Base-by-base conservation (phyloP, 2,329 filamentous ascomycete species). In the Apiospora sp. region DNA sequence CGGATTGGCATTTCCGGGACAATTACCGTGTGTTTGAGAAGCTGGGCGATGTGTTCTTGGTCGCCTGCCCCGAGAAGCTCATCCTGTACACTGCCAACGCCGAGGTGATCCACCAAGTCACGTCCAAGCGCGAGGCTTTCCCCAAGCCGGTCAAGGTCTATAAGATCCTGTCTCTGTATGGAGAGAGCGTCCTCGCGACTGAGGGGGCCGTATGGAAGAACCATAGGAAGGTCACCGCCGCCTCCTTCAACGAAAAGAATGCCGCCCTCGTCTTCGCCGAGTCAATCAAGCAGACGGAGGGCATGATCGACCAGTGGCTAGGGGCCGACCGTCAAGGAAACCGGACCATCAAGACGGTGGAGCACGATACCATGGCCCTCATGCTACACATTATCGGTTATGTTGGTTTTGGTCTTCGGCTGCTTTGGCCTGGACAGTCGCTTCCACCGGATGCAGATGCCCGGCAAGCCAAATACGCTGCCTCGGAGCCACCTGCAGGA, bases 221-320 rank as follows among this genome's bases (percentile, higher is more conserved):
- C 81, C 93, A 96, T 80, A 89, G 93, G 74, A 94, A 93, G 82
- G 87, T 91, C 61, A 92, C 91, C 0, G 89, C 91, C 41, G 90
- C 92, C 0, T 90, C 90, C 4, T 95, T 96, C 81, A 94, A 92
- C 72, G 93, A 96, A 83, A 91, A 88, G 82, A 95, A 94, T 80
- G 92, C 93, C 71, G 85, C 87, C 19, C 80, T 93, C 37, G 90
- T 93, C 1, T 94, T 91, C 81, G 83, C 83, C 12, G 91, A 93
- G 79, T 86, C 88, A 1, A 84, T 92, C 30, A 75, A 85, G 72
- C 93, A 95, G 83, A 88, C 92, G 0, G 83, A 88, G 74, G 86
- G 87, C 16, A 88, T 94, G 88, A 77, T 93, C 43, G 80, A 82
- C 48, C 84, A 86, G 68, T 93, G 91, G 90, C 82, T 88, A 6